phyloP scores from a whole-genome alignment of 1,139 yeast species.

The Debaryomyces fabryi region DNA sequence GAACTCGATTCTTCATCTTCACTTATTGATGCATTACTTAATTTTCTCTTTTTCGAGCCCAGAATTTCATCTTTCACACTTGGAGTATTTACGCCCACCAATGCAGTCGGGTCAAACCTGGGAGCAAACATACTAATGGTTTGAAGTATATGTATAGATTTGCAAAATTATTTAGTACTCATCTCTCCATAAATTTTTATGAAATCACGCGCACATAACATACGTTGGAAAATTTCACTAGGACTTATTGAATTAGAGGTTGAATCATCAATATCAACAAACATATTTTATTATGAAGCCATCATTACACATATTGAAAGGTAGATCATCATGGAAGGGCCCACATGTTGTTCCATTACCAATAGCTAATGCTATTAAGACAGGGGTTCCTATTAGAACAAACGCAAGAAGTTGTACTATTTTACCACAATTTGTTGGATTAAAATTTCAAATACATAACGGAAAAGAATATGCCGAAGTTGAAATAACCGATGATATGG shows the following conservation, averaged over 20 bases:
- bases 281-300: constrained; percentile 52
- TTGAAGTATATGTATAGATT: background rate
- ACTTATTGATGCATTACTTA: constrained; percentile 15
- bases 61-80: constrained; percentile 13
- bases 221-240: constrained; percentile 1
- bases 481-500: constrained; percentile 92
- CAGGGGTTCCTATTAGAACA: constrained; percentile 86
- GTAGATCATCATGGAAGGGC: constrained; percentile 88
- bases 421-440: constrained; percentile 92
- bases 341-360: constrained; percentile 95
- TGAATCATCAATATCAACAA: background rate
- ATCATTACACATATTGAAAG: constrained; percentile 49
- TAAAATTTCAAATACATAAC: constrained; percentile 91
- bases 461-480: constrained; percentile 93
- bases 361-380: constrained; percentile 77
- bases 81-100: constrained; percentile 15
- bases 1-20: constrained; percentile 10
- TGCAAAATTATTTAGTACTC: constrained; percentile 6
- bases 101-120: constrained; percentile 57
- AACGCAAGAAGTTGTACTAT: constrained; percentile 94
- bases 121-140: constrained; percentile 58
- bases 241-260: background rate
- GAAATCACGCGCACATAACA: constrained; percentile 6
- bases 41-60: constrained; percentile 21
- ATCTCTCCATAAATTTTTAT: constrained; percentile 10